These are phyloP conservation scores for Diplotaxis tenuifolia DNA, from an alignment of 345 rosid genomes.

Conservation along the genomic window DNA sequence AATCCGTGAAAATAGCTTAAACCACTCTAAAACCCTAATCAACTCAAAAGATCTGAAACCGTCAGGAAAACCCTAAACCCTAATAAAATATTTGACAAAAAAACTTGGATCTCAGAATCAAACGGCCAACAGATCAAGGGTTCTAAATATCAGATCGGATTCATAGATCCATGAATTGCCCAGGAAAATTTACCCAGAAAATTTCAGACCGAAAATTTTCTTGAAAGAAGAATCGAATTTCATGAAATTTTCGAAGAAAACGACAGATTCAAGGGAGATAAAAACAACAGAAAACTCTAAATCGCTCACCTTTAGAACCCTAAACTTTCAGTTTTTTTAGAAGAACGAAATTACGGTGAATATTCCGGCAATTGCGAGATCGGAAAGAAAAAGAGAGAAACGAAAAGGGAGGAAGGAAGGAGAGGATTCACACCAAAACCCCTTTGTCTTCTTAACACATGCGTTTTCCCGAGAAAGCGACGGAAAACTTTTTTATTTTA, in stretches of 20 bases:
- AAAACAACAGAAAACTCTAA: neutral
- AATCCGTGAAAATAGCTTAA: constrained; percentile 17
- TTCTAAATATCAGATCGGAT: constrained; percentile 29
- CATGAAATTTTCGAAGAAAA: neutral
- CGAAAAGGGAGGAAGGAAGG: constrained; percentile 5
- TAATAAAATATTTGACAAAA: neutral
- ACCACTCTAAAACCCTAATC: constrained; percentile 35
- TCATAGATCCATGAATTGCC: constrained; percentile 17
- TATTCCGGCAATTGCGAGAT: constrained; percentile 43
- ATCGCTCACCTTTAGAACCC: constrained; percentile 9
- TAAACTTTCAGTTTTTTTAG: neutral
- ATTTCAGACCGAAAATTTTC: neutral
- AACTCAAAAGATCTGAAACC: neutral
- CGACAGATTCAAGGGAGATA: neutral
- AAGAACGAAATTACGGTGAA: neutral
- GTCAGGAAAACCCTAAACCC: constrained; percentile 30
- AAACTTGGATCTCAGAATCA: constrained; percentile 5
- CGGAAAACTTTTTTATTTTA: neutral
- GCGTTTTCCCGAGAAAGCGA: constrained; percentile 41
- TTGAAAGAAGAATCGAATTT: neutral
- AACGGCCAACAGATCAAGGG: constrained; percentile 6
- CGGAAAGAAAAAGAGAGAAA: constrained; percentile 18
- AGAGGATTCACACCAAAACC: constrained; percentile 22
- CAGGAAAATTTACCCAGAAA: neutral
- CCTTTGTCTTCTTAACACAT: constrained; percentile 42